Evolutionary conservation across 345 rosid genomes (phyloP).

Genomic region (Eucalyptus lansdowneana): DNA sequence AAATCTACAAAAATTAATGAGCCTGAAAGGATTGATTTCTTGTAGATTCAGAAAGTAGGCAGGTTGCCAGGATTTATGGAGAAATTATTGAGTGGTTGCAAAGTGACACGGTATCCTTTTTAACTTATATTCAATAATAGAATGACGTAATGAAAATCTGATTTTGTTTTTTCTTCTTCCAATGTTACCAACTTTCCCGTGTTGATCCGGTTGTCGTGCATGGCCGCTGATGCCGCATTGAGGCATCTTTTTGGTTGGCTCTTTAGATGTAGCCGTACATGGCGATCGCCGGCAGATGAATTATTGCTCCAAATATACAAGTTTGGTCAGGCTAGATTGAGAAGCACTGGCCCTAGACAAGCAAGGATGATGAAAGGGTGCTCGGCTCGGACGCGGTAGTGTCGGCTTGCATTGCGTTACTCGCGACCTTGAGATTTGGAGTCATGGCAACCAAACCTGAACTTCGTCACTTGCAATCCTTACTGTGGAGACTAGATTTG

Average conservation of each 20-base stretch:
- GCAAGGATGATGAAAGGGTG: background rate
- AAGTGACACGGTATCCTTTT: background rate
- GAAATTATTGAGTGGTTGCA: background rate
- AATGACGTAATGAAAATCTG: background rate
- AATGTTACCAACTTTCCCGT: background rate
- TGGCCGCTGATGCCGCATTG: background rate
- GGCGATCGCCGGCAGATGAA: background rate
- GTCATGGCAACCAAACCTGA: background rate
- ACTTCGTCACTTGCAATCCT: background rate
- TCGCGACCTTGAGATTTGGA: background rate
- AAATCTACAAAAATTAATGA: background rate
- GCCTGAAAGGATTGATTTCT: background rate
- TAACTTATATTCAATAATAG: background rate
- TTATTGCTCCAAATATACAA: background rate
- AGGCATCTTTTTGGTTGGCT: background rate
- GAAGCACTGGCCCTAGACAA: background rate
- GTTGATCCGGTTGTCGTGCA: background rate
- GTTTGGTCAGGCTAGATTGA: background rate
- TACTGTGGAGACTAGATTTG: background rate
- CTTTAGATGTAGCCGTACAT: background rate
- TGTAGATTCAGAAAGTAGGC: background rate
- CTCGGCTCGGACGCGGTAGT: fast-evolving
- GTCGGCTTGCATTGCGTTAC: background rate
- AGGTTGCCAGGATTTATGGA: background rate
- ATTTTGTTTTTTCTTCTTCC: background rate